Evolutionary conservation across 148 eudicot genomes (phyloP).

Genomic region (Beta vulgaris): DNA sequence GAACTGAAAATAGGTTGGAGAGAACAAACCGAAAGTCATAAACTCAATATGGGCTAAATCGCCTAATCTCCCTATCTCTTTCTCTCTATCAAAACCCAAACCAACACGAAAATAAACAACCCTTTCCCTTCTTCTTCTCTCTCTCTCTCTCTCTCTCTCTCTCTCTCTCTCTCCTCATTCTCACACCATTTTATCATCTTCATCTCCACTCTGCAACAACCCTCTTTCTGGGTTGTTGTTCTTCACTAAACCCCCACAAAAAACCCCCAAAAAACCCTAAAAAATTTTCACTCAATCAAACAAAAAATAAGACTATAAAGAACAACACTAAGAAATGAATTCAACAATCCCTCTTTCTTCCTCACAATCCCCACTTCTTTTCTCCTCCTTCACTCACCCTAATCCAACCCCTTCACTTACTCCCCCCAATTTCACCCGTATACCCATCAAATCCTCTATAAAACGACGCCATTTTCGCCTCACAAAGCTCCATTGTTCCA

Average conservation of each 20-base stretch:
- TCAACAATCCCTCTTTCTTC: slow-evolving; percentile 23
- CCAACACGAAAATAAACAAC: slow-evolving; percentile 3
- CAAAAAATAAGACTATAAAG: slow-evolving; percentile 6
- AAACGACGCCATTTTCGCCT: slow-evolving; percentile 6
- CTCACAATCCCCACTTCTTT: slow-evolving; percentile 31
- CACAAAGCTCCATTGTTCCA: slow-evolving; percentile 36
- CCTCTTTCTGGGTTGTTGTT: neutral
- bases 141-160: neutral
- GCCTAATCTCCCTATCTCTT: neutral
- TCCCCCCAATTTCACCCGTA: slow-evolving; percentile 6
- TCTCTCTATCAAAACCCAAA: neutral
- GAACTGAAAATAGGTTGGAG: no score
- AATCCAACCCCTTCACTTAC: neutral
- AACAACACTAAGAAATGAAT: slow-evolving; percentile 13
- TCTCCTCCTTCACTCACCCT: slow-evolving; percentile 32
- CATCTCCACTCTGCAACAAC: slow-evolving; percentile 5
- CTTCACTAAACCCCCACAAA: neutral
- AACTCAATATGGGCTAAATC: neutral
- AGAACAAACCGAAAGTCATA: neutral
- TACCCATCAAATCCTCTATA: neutral
- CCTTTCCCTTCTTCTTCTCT: neutral
- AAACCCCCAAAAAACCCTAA: neutral
- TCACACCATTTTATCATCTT: slow-evolving; percentile 2
- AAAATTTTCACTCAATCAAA: neutral
- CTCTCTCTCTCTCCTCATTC: neutral